Evolutionary conservation across 2,329 filamentous ascomycete genomes (phyloP).

Genomic region (Hypoxylon sp.): DNA sequence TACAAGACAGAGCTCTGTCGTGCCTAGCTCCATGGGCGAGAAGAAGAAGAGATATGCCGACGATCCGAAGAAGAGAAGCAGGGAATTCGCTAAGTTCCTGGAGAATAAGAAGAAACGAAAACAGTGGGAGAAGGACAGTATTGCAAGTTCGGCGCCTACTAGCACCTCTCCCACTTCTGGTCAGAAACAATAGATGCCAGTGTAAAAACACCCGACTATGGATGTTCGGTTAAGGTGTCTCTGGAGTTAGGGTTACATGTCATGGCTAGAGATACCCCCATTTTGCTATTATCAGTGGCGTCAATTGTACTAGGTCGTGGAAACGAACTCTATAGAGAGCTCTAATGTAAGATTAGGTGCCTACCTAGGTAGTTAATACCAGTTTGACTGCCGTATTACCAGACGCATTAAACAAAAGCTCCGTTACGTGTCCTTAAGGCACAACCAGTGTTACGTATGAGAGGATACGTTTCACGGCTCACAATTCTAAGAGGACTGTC

Average conservation of each 20-base stretch:
- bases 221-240: not conserved
- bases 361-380: constrained; percentile 1
- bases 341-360: constrained; percentile 14
- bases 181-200: constrained; percentile 31
- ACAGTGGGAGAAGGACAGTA: constrained; percentile 26
- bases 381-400: constrained; percentile 3
- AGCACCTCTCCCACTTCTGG: constrained; percentile 43
- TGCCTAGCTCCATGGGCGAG: constrained; percentile 21
- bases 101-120: constrained; percentile 8
- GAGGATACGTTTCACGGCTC: not conserved
- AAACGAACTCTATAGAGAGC: not conserved
- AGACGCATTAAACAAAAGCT: not conserved
- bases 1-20: constrained; percentile 9
- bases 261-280: constrained; percentile 26
- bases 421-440: not conserved
- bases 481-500: not conserved
- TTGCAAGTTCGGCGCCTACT: constrained; percentile 36
- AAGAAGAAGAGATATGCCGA: constrained; percentile 28
- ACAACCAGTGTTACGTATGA: not conserved
- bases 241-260: constrained; percentile 18
- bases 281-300: constrained; percentile 11
- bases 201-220: not conserved
- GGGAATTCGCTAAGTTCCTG: constrained; percentile 22
- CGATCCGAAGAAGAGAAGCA: constrained; percentile 28
- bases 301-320: no score